Percentiles rank a stretch among this genome's conserved stretches.
Conservation (phyloP, 495 filamentous ascomycete species). For the Bathelium albidoporum region DNA sequence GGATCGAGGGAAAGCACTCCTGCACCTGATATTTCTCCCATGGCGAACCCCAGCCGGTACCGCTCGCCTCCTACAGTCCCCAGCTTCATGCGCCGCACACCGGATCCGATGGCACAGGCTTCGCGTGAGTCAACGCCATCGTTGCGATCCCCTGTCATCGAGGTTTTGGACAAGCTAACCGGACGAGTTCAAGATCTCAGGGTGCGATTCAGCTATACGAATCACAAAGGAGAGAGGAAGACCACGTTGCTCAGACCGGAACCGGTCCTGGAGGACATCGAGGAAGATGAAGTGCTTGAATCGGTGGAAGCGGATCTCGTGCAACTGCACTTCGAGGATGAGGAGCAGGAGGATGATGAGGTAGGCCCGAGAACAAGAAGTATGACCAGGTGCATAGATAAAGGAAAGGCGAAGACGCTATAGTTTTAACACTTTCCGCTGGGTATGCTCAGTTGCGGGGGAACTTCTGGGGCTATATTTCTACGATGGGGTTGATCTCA, state of each 20-base stretch:
- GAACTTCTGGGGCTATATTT: neutral
- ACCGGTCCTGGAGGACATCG: slow-evolving; percentile 5
- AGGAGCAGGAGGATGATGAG: slow-evolving; percentile 30
- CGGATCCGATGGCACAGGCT: neutral
- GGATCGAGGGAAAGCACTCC: neutral
- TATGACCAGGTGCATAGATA: neutral
- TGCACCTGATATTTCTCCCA: neutral
- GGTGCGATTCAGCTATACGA: neutral
- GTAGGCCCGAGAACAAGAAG: neutral
- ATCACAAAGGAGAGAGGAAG: neutral
- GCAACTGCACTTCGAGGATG: slow-evolving; percentile 27
- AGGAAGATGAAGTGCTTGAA: slow-evolving; percentile 19
- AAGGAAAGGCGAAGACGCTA: neutral
- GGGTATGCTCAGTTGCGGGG: neutral
- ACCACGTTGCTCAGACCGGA: neutral
- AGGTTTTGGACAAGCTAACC: neutral
- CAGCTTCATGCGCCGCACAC: neutral
- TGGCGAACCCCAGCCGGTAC: neutral
- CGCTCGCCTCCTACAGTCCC: neutral
- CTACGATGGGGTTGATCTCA: no score
- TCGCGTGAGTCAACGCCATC: neutral
- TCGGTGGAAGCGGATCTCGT: slow-evolving; percentile 18
- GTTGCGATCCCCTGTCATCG: neutral
- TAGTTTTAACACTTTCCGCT: no score
- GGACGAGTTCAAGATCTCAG: neutral